phyloP scores from a whole-genome alignment of 345 rosid genomes.

The Physaria fendleri region DNA sequence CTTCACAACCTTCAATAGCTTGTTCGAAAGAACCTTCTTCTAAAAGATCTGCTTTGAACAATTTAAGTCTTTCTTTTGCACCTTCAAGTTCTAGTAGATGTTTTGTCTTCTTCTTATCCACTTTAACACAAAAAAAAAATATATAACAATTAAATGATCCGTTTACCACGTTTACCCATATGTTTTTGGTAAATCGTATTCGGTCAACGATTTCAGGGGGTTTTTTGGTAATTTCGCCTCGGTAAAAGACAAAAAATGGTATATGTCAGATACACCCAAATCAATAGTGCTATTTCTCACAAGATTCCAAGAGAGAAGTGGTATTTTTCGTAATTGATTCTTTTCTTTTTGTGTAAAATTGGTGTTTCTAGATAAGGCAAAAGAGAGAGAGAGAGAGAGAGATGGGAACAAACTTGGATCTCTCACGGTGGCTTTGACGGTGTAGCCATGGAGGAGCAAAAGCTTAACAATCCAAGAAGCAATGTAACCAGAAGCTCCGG shows the following conservation, averaged over 20 bases:
- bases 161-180: too few relatives aligned
- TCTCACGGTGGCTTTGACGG: constrained; percentile 35
- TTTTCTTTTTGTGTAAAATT: background rate
- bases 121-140: constrained; percentile 18
- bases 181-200: too few relatives aligned
- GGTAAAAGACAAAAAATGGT: too few relatives aligned
- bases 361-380: too few relatives aligned
- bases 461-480: constrained; percentile 48
- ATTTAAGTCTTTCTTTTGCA: constrained; percentile 28
- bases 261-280: too few relatives aligned
- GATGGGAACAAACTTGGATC: constrained; percentile 4
- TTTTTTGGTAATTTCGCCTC: too few relatives aligned
- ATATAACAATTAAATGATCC: background rate
- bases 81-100: constrained; percentile 28
- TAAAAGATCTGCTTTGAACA: constrained; percentile 28
- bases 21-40: constrained; percentile 34
- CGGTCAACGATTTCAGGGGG: too few relatives aligned
- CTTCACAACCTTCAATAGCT: constrained; percentile 43
- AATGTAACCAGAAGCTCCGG: constrained; percentile 42
- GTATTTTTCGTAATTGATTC: background rate
- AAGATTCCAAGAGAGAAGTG: too few relatives aligned
- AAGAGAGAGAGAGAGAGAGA: background rate
- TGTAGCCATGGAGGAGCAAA: constrained; percentile 39
- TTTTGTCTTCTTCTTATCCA: constrained; percentile 22
- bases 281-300: too few relatives aligned